Conservation (phyloP, 306 rosid species). For the Pterocarpus santalinus region DNA sequence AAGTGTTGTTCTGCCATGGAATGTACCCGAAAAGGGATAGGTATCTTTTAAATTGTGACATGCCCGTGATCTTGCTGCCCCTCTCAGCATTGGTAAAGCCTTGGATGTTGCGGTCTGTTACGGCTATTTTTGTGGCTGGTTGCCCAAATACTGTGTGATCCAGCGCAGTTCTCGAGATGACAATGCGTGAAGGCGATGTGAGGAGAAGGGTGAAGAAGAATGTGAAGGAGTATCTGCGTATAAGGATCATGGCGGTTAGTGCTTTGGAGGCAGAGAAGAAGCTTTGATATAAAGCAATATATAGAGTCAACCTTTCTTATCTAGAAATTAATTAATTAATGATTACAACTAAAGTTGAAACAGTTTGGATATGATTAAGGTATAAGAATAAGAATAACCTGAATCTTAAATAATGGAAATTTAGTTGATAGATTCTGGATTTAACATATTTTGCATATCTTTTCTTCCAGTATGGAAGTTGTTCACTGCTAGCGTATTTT, state of each 20-base stretch:
- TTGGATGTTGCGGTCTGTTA: constrained; percentile 4
- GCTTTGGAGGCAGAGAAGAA: constrained; percentile 33
- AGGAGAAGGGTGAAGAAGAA: constrained; percentile 49
- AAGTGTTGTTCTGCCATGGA: constrained; percentile 6
- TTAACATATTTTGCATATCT: not conserved
- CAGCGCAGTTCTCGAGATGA: constrained; percentile 24
- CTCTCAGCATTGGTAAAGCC: constrained; percentile 39
- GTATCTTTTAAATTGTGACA: constrained; percentile 60
- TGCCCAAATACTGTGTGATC: not conserved
- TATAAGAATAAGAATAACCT: not conserved
- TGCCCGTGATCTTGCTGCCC: constrained; percentile 44
- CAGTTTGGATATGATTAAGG: constrained; percentile 36
- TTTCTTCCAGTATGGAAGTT: no score
- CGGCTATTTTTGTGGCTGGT: constrained; percentile 27
- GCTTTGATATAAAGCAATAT: constrained; percentile 51
- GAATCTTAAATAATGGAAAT: not conserved
- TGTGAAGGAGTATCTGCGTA: constrained; percentile 34
- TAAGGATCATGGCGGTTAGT: constrained; percentile 55
- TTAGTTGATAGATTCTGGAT: constrained; percentile 21
- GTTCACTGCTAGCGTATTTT: no score
- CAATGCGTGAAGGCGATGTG: constrained; percentile 15
- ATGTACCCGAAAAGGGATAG: constrained; percentile 63
- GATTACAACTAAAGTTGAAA: constrained; percentile 22
- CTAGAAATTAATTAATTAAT: constrained; percentile 34
- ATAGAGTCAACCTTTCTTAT: constrained; percentile 34